Evolutionary conservation across 2,329 filamentous ascomycete genomes (phyloP), one percentile per base, ranked within the genome.

Genomic region (Stemphylium beticola): DNA sequence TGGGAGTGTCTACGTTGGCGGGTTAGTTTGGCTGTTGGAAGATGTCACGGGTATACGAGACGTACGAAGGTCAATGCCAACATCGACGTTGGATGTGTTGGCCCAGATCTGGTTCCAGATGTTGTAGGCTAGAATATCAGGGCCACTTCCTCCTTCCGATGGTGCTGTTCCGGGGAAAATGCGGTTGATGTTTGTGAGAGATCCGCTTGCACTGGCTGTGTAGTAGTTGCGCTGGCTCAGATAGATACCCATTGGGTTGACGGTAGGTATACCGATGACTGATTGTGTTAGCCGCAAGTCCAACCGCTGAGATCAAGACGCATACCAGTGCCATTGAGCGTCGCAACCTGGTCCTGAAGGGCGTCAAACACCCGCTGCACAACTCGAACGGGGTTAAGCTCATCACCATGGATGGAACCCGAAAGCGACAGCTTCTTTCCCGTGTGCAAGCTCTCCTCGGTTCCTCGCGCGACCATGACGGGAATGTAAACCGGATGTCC

Each of bases 101-200:
- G 66, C 72, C 73, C 73, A 76, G 17, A 76, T 57, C 15, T 73
- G 59, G 53, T 75, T 75, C 74, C 75, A 76, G 53, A 77, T 74
- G 39, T 72, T 73, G 54, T 71, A 71, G 7, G 71, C 70, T 3
- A 71, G 62, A 4, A 71, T 56, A 15, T 69, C 44, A 12, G 69
- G 63, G 0, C 63, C 64, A 36, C 61, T 70, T 24, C 66, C 67
- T 14, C 71, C 69, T 9, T 67, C 62, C 5, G 56, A 52, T 1
- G 68, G 57, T 6, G 61, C 65, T 7, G 55, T 57, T 4, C 71
- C 70, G 1, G 71, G 71, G 44, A 74, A 73, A 11, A 74, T 67
- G 34, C 71, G 69, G 34, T 77, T 77, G 2, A 76, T 65, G 49
- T 77, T 75, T 3, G 65, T 71, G 11, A 71, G 58, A 24, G 60